Percentiles rank a stretch among this genome's conserved stretches.
Conservation (phyloP, 768 basidiomycete species). For the Harrya chromipes region DNA sequence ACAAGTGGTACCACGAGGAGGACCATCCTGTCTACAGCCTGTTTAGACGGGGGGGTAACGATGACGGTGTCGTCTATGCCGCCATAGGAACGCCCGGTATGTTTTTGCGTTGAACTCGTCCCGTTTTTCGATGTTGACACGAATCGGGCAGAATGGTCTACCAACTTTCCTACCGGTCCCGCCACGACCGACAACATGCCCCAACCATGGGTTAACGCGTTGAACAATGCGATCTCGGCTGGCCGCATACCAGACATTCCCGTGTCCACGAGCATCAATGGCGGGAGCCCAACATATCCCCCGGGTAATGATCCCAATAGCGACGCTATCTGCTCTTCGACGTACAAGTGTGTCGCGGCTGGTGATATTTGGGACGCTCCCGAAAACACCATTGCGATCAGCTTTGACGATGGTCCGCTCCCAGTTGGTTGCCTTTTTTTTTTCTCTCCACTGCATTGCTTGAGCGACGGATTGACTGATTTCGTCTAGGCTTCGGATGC, state of each 20-base stretch:
- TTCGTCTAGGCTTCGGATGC: slow-evolving; percentile 35
- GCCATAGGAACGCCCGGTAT: slow-evolving; percentile 59
- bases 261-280: slow-evolving; percentile 36
- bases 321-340: slow-evolving; percentile 69
- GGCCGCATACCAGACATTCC: slow-evolving; percentile 75
- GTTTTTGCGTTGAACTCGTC: slow-evolving; percentile 8
- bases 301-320: slow-evolving; percentile 39
- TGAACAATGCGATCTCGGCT: slow-evolving; percentile 60
- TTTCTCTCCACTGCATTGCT: background rate
- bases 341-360: slow-evolving; percentile 59
- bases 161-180: slow-evolving; percentile 51
- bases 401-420: slow-evolving; percentile 82
- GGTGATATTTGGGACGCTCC: slow-evolving; percentile 80
- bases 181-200: slow-evolving; percentile 58
- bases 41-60: slow-evolving; percentile 50
- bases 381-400: slow-evolving; percentile 55
- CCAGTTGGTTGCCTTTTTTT: slow-evolving; percentile 32
- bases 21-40: slow-evolving; percentile 60
- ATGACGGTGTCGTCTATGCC: slow-evolving; percentile 50
- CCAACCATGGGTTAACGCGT: slow-evolving; percentile 65
- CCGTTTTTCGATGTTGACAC: background rate
- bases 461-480: slow-evolving; percentile 1
- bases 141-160: slow-evolving; percentile 51
- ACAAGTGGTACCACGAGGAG: slow-evolving; percentile 58
- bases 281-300: slow-evolving; percentile 38